Evolutionary conservation across 768 basidiomycete genomes (phyloP).

Genomic region (Mycena sanguinolenta): DNA sequence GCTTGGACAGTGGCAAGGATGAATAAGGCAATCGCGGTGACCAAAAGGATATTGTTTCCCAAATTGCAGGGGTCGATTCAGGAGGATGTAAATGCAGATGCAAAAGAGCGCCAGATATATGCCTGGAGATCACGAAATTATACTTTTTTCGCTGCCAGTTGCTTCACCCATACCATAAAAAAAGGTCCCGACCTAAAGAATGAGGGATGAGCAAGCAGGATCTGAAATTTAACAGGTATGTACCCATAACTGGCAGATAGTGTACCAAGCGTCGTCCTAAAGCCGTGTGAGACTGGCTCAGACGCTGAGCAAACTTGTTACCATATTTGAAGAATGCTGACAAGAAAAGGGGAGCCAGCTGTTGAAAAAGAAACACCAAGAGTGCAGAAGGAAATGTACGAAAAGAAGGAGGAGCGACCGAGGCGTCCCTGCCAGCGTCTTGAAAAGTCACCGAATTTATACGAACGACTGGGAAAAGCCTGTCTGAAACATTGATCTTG

Average conservation of each 20-base stretch:
- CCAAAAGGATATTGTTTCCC: conserved; percentile 42
- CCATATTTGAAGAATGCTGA: neutral
- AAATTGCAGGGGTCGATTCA: conserved; percentile 37
- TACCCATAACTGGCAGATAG: conserved; percentile 13
- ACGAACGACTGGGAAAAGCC: neutral
- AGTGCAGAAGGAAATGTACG: neutral
- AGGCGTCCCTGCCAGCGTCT: neutral
- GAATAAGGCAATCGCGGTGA: conserved; percentile 46
- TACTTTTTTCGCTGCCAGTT: no score
- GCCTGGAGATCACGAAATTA: conserved; percentile 22
- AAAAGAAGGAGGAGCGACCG: conserved; percentile 4
- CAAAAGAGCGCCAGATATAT: conserved; percentile 47
- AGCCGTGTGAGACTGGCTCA: neutral
- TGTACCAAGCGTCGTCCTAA: conserved; percentile 8
- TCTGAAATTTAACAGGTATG: neutral
- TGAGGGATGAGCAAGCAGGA: neutral
- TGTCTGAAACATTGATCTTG: neutral
- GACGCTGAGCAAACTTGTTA: neutral
- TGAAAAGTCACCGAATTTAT: neutral
- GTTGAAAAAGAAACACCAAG: neutral
- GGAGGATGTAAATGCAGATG: conserved; percentile 47
- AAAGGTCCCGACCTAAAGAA: conserved; percentile 17
- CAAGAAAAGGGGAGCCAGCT: neutral
- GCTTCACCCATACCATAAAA: conserved; percentile 11
- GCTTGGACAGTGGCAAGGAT: conserved; percentile 46